Evolutionary conservation across 192 early-diverging fungal species (phyloP).

Genomic region (Coemansia sp.): DNA sequence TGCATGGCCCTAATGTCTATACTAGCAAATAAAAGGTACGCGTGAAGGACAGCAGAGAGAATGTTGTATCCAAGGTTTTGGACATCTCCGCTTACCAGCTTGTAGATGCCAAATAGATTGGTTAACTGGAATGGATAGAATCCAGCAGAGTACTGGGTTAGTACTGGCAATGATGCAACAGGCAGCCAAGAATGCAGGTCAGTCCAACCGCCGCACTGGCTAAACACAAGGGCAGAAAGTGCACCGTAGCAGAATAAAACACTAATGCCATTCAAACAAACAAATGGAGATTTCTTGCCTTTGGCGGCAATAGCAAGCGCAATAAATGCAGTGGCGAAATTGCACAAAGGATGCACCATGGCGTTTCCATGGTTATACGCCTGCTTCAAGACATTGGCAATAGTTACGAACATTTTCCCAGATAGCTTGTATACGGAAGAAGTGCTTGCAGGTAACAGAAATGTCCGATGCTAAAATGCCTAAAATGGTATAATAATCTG

Average conservation of each 20-base stretch:
- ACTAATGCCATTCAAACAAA: background rate
- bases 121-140: constrained; percentile 19
- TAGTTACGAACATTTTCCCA: too few species aligned
- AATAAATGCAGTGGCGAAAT: too few species aligned
- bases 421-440: too few species aligned
- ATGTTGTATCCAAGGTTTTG: too few species aligned
- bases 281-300: background rate
- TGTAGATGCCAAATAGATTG: constrained; percentile 21
- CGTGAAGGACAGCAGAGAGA: background rate
- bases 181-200: constrained; percentile 2
- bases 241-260: background rate
- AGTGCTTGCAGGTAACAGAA: too few species aligned
- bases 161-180: background rate
- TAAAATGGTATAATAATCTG: too few species aligned
- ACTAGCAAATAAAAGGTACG: background rate
- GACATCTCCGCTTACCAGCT: constrained; percentile 4
- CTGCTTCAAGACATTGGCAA: too few species aligned
- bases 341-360: too few species aligned
- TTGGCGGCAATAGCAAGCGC: background rate
- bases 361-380: too few species aligned
- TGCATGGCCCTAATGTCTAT: background rate
- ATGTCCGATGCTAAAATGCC: too few species aligned
- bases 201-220: background rate
- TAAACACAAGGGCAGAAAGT: constrained; percentile 5
- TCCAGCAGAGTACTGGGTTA: constrained; percentile 1